These are phyloP conservation scores for Xylariales sp. DNA, from an alignment of 2,329 filamentous ascomycete species.

Conservation along the genomic window DNA sequence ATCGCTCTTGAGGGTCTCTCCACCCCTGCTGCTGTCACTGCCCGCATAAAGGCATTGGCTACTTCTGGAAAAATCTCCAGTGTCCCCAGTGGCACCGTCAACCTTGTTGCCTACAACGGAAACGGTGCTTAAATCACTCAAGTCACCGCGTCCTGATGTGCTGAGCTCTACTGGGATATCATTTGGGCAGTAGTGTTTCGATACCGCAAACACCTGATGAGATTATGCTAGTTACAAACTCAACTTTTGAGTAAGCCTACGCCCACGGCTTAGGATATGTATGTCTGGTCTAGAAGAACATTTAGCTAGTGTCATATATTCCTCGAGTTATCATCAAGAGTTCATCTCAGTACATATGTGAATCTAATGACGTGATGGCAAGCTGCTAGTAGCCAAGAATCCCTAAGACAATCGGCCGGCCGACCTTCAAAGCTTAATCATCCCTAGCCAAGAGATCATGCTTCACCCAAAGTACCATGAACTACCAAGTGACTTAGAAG, in stretches of 20 bases:
- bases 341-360: not conserved
- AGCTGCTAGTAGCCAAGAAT: not conserved
- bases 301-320: conserved; percentile 18
- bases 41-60: conserved; percentile 47
- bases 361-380: not conserved
- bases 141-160: not conserved
- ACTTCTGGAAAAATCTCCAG: conserved; percentile 40
- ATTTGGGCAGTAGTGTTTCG: not conserved
- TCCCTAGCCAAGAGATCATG: not conserved
- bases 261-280: not conserved
- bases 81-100: conserved; percentile 43
- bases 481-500: too few relatives aligned
- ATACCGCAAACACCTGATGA: not conserved
- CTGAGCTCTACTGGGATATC: not conserved
- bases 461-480: too few relatives aligned
- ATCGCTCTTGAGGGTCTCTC: conserved; percentile 56
- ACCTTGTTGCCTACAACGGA: conserved; percentile 46
- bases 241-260: not conserved
- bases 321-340: not conserved
- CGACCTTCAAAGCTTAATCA: conserved; percentile 31
- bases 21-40: conserved; percentile 52
- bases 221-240: not conserved
- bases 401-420: not conserved
- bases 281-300: not conserved
- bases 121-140: conserved; percentile 42